Conservation (phyloP, 2,329 filamentous ascomycete genomes). For the Curvularia verruculosa region DNA sequence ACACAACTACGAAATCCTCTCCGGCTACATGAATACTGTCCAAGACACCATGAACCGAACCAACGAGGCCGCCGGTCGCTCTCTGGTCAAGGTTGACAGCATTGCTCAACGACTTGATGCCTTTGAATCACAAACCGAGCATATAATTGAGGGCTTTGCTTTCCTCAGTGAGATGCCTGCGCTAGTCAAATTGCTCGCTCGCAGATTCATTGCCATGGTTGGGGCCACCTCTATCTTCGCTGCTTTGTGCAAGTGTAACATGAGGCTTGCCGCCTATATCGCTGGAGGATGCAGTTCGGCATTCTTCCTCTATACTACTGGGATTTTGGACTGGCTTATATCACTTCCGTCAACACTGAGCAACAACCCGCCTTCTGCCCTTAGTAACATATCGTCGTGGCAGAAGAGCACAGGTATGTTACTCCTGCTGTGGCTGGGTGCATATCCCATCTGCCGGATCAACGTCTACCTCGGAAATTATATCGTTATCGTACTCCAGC, state of each 20-base stretch:
- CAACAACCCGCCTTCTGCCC: neutral
- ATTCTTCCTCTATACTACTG: constrained; percentile 24
- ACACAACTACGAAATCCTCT: constrained; percentile 22
- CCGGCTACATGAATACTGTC: constrained; percentile 19
- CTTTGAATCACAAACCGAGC: constrained; percentile 28
- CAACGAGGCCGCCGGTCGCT: constrained; percentile 18
- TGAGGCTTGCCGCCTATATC: constrained; percentile 20
- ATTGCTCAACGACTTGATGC: constrained; percentile 27
- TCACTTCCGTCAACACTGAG: neutral
- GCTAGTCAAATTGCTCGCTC: constrained; percentile 16
- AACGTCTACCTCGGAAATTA: constrained; percentile 20
- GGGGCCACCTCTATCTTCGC: constrained; percentile 20
- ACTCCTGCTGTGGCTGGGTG: constrained; percentile 23
- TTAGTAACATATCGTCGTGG: constrained; percentile 15
- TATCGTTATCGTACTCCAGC: constrained; percentile 3
- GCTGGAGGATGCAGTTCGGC: constrained; percentile 27
- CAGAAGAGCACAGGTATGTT: constrained; percentile 24
- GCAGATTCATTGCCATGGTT: constrained; percentile 8
- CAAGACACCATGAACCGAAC: constrained; percentile 20
- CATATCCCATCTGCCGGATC: constrained; percentile 26
- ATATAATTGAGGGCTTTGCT: constrained; percentile 30
- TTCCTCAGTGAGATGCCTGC: constrained; percentile 29
- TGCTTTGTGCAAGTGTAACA: constrained; percentile 25
- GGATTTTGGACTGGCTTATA: constrained; percentile 23
- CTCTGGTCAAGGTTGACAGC: constrained; percentile 22